These are phyloP conservation scores for Lipomyces yamadae DNA, from an alignment of 805 yeast genomes.

Conservation along the genomic window DNA sequence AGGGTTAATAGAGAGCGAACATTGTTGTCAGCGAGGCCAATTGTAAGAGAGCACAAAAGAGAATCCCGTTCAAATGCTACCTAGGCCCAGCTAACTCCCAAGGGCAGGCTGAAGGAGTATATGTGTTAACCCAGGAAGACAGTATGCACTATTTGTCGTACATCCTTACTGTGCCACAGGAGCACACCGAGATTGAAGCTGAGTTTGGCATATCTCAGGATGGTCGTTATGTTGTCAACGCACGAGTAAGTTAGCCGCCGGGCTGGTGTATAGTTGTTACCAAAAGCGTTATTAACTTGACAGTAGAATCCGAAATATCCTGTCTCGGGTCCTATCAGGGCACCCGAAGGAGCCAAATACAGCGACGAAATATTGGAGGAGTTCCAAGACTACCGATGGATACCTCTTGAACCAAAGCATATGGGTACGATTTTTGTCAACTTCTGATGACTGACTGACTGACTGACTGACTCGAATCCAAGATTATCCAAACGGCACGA, in stretches of 20 bases:
- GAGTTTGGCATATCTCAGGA: slow-evolving; percentile 16
- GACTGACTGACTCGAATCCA: neutral
- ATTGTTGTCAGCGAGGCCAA: slow-evolving; percentile 8
- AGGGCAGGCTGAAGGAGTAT: slow-evolving; percentile 6
- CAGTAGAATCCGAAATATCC: slow-evolving; percentile 9
- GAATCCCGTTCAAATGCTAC: too few species aligned
- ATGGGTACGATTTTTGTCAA: slow-evolving; percentile 4
- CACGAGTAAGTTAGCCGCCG: slow-evolving; percentile 8
- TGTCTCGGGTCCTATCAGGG: neutral
- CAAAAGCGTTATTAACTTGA: too few species aligned
- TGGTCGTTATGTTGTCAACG: slow-evolving; percentile 19
- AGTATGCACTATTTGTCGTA: neutral
- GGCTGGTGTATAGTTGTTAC: neutral
- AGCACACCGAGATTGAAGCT: slow-evolving; percentile 6
- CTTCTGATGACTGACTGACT: neutral
- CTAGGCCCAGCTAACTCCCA: neutral
- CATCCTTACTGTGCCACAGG: slow-evolving; percentile 14
- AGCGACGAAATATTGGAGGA: slow-evolving; percentile 4
- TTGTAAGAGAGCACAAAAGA: slow-evolving; percentile 1
- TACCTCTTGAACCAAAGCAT: slow-evolving; percentile 19
- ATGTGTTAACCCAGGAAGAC: slow-evolving; percentile 7
- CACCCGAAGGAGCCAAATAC: slow-evolving; percentile 8
- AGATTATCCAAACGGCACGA: slow-evolving; percentile 13
- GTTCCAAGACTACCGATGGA: slow-evolving; percentile 18
- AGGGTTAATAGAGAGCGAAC: neutral